These are phyloP conservation scores for Niebla homalea DNA, from an alignment of 495 filamentous ascomycete species.

Conservation along the genomic window DNA sequence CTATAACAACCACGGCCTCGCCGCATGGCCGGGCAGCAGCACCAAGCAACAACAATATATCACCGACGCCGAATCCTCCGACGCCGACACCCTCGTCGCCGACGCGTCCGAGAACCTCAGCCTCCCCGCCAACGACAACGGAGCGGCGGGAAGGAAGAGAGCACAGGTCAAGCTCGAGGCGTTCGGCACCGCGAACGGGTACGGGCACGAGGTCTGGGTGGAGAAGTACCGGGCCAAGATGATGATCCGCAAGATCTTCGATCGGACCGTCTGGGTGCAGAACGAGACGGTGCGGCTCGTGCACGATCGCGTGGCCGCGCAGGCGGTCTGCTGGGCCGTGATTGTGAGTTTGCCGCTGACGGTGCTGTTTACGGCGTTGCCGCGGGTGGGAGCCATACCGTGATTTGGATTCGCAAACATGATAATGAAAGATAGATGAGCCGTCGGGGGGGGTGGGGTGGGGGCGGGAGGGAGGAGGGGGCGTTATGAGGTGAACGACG, in stretches of 20 bases:
- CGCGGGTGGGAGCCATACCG: conserved; percentile 11
- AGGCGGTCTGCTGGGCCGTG: conserved; percentile 16
- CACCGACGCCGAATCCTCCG: conserved; percentile 5
- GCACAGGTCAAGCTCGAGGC: conserved; percentile 28
- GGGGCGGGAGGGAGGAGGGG: no score
- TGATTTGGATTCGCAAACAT: no score
- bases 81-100: conserved; percentile 2
- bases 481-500: no score
- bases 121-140: conserved; percentile 10
- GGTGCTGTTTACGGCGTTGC: conserved; percentile 17
- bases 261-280: conserved; percentile 53
- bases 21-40: neutral
- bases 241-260: conserved; percentile 54
- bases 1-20: no score
- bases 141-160: conserved; percentile 4
- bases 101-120: conserved; percentile 13
- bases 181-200: conserved; percentile 45
- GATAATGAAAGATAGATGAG: no score
- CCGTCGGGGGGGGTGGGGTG: no score
- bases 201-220: conserved; percentile 62
- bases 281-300: conserved; percentile 15
- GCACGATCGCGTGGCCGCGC: conserved; percentile 20
- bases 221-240: conserved; percentile 47
- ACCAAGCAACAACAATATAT: no score
- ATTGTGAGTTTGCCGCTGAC: conserved; percentile 16